phyloP scores from a whole-genome alignment of 148 eudicot genomes.

The Amaranthus cruentus region DNA sequence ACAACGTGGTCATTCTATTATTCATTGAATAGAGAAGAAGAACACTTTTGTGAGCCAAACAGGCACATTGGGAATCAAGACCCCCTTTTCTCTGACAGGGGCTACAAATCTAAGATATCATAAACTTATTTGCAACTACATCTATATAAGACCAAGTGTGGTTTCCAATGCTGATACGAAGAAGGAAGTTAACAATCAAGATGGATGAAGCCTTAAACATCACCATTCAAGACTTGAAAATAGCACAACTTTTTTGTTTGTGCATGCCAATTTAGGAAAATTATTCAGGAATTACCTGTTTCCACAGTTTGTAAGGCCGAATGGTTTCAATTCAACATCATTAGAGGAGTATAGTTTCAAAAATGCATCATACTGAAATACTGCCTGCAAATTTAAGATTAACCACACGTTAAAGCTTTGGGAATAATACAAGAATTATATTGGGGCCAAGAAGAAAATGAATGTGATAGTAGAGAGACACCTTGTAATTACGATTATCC shows the following conservation, averaged over 20 bases:
- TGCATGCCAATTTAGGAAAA: neutral
- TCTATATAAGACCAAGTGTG: neutral
- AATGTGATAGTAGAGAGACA: neutral
- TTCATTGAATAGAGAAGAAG: no score
- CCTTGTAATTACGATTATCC: constrained; percentile 20
- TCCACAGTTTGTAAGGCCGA: constrained; percentile 35
- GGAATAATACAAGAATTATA: neutral
- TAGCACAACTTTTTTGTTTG: neutral
- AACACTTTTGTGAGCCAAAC: no score
- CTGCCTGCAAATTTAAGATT: constrained; percentile 11
- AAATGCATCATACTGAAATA: constrained; percentile 23
- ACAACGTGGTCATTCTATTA: no score
- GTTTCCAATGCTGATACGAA: neutral
- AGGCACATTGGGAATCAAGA: no score
- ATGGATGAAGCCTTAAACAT: neutral
- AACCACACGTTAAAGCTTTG: constrained; percentile 8
- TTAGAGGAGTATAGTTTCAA: constrained; percentile 26
- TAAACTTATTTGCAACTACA: neutral
- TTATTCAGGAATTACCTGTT: constrained; percentile 21
- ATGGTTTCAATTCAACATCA: constrained; percentile 33
- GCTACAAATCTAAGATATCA: neutral
- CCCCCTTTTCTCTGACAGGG: no score
- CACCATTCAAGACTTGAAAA: neutral
- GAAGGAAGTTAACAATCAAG: neutral
- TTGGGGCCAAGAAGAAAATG: neutral